Percentiles rank a stretch among this genome's conserved stretches.
phyloP scores from a whole-genome alignment of 306 rosid species.

The Oxytropis ochrocephala region DNA sequence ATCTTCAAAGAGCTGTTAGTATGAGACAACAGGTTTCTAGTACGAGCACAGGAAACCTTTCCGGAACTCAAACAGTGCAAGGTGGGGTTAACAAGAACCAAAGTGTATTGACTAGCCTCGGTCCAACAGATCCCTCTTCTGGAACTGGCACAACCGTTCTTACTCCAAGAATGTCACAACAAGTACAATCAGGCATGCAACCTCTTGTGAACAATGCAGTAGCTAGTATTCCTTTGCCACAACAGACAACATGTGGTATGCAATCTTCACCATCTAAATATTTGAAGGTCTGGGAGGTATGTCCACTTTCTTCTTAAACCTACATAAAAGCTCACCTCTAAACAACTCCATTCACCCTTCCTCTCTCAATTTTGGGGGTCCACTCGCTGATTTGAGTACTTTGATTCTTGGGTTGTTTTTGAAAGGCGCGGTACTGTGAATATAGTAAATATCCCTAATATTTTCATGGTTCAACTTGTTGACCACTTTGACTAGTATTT shows the following conservation, averaged over 20 bases:
- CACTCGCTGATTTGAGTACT: too few relatives aligned
- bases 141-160: constrained; percentile 90
- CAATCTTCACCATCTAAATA: constrained; percentile 70
- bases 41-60: constrained; percentile 74
- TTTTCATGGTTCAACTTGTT: too few relatives aligned
- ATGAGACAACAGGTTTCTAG: constrained; percentile 69
- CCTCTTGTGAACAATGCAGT: constrained; percentile 57
- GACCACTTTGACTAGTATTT: too few relatives aligned
- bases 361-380: too few relatives aligned
- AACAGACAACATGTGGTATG: constrained; percentile 40
- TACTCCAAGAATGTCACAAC: constrained; percentile 93
- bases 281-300: constrained; percentile 97
- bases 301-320: constrained; percentile 8
- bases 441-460: too few relatives aligned
- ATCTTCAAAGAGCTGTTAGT: constrained; percentile 71
- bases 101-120: constrained; percentile 69
- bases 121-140: constrained; percentile 72
- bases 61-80: constrained; percentile 75
- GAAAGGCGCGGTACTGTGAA: too few relatives aligned
- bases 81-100: constrained; percentile 77
- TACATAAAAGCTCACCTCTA: background rate
- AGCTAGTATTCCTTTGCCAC: constrained; percentile 61
- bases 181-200: constrained; percentile 65
- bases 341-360: background rate
- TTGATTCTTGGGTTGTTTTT: too few relatives aligned